Conservation (phyloP, 2,329 filamentous ascomycete species). For the Beauveria rudraprayagi region DNA sequence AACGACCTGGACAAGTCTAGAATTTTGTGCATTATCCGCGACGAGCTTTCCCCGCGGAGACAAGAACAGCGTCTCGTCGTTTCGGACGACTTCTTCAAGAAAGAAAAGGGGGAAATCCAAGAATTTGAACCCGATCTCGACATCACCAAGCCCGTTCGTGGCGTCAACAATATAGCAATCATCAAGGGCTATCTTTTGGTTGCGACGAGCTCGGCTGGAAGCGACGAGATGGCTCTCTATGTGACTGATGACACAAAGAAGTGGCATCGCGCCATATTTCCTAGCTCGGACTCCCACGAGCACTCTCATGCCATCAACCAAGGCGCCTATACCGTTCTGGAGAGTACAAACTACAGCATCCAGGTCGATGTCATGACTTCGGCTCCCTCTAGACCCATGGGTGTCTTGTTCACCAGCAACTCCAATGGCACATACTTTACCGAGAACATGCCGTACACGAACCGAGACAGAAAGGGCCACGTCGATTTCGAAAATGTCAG, state of each 20-base stretch:
- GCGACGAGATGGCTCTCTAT: conserved; percentile 86
- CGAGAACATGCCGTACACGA: conserved; percentile 84
- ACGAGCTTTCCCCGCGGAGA: conserved; percentile 60
- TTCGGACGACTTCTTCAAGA: conserved; percentile 75
- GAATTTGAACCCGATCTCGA: conserved; percentile 73
- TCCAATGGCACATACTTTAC: conserved; percentile 96
- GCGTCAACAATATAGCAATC: conserved; percentile 71
- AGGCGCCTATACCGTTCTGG: conserved; percentile 85
- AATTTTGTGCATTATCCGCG: conserved; percentile 71
- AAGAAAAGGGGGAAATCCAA: conserved; percentile 38
- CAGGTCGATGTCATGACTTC: conserved; percentile 86
- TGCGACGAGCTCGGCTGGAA: conserved; percentile 69
- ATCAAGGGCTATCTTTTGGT: conserved; percentile 84
- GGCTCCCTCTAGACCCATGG: conserved; percentile 61
- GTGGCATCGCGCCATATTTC: conserved; percentile 92
- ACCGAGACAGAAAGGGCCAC: conserved; percentile 64
- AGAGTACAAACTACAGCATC: conserved; percentile 96
- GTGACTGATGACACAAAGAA: conserved; percentile 73
- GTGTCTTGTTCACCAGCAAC: conserved; percentile 88
- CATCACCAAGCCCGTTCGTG: conserved; percentile 63
- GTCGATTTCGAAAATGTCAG: conserved; percentile 95
- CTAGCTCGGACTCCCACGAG: conserved; percentile 63
- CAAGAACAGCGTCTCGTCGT: conserved; percentile 71
- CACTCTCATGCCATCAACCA: conserved; percentile 64
- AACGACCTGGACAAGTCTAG: conserved; percentile 59